Percentiles rank a stretch among this genome's conserved stretches.
These are phyloP conservation scores for Iberis pinnata DNA, from an alignment of 345 rosid species.

Conservation along the genomic window DNA sequence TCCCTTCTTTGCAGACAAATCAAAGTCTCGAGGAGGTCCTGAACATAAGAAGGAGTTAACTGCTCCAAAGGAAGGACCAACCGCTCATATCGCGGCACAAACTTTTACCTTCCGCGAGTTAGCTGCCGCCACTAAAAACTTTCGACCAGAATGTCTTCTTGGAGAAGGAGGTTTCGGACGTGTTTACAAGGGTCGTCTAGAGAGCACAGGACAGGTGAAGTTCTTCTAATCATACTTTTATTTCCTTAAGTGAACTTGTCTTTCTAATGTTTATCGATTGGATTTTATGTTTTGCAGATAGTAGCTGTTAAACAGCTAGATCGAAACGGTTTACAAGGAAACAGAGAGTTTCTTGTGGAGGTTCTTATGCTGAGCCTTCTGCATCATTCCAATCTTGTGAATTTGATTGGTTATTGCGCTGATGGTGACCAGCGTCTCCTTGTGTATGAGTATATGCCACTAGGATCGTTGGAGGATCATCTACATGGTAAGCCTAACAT, in stretches of 20 bases:
- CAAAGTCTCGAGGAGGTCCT: constrained; percentile 55
- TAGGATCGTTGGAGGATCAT: constrained; percentile 94
- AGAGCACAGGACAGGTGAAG: constrained; percentile 81
- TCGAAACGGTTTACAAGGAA: constrained; percentile 93
- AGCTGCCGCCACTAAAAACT: constrained; percentile 79
- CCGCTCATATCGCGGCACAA: constrained; percentile 78
- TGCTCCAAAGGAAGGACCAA: constrained; percentile 64
- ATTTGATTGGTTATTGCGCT: constrained; percentile 94
- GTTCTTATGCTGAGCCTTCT: constrained; percentile 96
- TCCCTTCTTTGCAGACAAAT: constrained; percentile 44
- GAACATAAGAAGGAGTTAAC: constrained; percentile 67
- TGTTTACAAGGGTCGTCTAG: constrained; percentile 87
- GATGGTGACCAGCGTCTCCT: constrained; percentile 97
- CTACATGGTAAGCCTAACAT: constrained; percentile 62
- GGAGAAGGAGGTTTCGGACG: constrained; percentile 99
- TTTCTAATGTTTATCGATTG: not conserved
- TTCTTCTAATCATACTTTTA: not conserved
- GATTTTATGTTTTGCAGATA: constrained; percentile 41
- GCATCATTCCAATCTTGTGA: constrained; percentile 90
- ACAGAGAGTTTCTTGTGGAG: constrained; percentile 95
- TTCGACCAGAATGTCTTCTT: constrained; percentile 65
- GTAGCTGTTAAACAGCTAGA: constrained; percentile 95
- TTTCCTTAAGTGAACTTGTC: not conserved
- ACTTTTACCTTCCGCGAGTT: constrained; percentile 88
- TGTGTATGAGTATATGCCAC: constrained; percentile 92